phyloP scores from a whole-genome alignment of 2,329 filamentous ascomycete genomes.

The Colletotrichum sansevieriae region DNA sequence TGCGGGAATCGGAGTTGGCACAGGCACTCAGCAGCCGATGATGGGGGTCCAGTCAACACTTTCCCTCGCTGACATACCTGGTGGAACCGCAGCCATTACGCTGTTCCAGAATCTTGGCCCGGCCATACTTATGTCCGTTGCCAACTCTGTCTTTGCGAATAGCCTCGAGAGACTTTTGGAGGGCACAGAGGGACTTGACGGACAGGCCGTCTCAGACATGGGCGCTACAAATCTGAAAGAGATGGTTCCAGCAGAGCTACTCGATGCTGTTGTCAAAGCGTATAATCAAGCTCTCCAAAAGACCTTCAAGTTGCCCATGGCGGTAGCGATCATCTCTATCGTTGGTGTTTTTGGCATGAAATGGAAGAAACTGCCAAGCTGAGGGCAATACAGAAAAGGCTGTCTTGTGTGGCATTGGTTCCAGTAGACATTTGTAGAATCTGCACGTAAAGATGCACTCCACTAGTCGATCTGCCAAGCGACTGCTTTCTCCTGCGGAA shows the following conservation, averaged over 20 bases:
- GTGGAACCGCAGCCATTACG: conserved; percentile 36
- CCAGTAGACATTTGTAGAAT: too few relatives aligned
- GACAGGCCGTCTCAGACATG: too few relatives aligned
- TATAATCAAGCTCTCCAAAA: conserved; percentile 76
- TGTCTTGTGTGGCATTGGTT: too few relatives aligned
- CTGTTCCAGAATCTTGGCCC: conserved; percentile 36
- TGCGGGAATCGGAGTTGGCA: conserved; percentile 46
- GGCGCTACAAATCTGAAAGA: conserved; percentile 69
- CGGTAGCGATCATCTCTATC: conserved; percentile 49
- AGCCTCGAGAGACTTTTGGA: conserved; percentile 47
- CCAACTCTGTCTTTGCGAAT: conserved; percentile 38
- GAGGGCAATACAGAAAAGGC: too few relatives aligned
- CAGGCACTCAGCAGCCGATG: conserved; percentile 47
- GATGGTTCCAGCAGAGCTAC: conserved; percentile 59
- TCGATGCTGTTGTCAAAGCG: conserved; percentile 66
- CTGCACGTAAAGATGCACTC: too few relatives aligned
- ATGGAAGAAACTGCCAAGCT: conserved; percentile 25
- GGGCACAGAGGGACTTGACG: conserved; percentile 44
- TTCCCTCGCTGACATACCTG: conserved; percentile 29
- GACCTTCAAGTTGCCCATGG: conserved; percentile 67
- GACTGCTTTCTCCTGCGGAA: conserved; percentile 5
- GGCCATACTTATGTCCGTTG: conserved; percentile 36
- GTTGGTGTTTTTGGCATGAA: conserved; percentile 35
- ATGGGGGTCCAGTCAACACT: conserved; percentile 47
- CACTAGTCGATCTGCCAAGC: conserved; percentile 20